These are phyloP conservation scores for Fusarium musae DNA, from an alignment of 2,329 filamentous ascomycete genomes.

Conservation along the genomic window DNA sequence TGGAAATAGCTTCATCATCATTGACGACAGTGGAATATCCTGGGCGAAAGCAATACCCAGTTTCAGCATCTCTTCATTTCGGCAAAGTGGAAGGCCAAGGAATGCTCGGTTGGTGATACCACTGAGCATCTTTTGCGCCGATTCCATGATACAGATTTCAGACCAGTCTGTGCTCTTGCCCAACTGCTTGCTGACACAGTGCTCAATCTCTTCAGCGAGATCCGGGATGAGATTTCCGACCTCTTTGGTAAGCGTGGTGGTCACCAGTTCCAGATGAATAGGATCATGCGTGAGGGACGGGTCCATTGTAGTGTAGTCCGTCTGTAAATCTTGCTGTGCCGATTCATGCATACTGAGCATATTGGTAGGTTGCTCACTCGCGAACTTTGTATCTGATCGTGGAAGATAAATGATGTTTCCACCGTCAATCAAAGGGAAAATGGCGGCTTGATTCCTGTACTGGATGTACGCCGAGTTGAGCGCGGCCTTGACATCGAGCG, in stretches of 20 bases:
- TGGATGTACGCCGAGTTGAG: not conserved
- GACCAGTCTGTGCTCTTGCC: not conserved
- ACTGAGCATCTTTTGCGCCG: not conserved
- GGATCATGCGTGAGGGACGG: conserved; percentile 10
- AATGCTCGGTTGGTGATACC: conserved; percentile 4
- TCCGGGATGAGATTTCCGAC: conserved; percentile 8
- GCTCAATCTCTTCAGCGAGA: not conserved
- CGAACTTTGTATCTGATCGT: conserved; percentile 9
- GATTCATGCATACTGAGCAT: conserved; percentile 12
- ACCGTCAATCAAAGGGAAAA: not conserved
- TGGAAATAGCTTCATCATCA: not conserved
- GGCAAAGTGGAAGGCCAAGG: not conserved
- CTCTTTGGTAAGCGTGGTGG: not conserved
- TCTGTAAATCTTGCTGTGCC: not conserved
- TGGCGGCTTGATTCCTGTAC: not conserved
- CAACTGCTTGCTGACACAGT: not conserved
- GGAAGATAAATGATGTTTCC: not conserved
- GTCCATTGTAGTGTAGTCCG: conserved; percentile 6
- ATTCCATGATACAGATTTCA: not conserved
- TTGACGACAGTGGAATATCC: not conserved
- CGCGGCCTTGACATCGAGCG: not conserved
- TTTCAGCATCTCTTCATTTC: not conserved
- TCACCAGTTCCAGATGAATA: not conserved
- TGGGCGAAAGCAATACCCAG: conserved; percentile 3
- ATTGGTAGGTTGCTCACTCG: conserved; percentile 4